These are phyloP conservation scores for Aspergillus phoenicis DNA, from an alignment of 2,329 filamentous ascomycete genomes.

Conservation along the genomic window DNA sequence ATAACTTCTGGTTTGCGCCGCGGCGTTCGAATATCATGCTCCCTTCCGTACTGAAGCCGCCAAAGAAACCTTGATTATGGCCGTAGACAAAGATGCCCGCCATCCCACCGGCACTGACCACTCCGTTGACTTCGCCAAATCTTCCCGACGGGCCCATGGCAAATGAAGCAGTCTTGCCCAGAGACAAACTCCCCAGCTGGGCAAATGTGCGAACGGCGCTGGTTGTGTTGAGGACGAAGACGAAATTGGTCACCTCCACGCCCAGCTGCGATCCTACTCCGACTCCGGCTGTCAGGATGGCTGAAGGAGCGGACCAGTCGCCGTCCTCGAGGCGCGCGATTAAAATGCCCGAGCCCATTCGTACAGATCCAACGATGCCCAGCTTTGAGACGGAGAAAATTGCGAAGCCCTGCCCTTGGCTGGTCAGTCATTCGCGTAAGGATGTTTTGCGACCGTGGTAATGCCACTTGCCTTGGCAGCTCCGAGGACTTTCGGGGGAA, in stretches of 20 bases:
- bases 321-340: constrained; percentile 50
- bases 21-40: constrained; percentile 86
- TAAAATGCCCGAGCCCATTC: constrained; percentile 51
- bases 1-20: constrained; percentile 93
- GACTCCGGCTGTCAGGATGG: constrained; percentile 46
- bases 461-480: constrained; percentile 74
- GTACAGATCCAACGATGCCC: constrained; percentile 49
- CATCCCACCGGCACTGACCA: constrained; percentile 80
- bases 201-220: constrained; percentile 87
- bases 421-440: neutral
- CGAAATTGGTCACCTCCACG: constrained; percentile 64
- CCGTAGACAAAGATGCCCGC: constrained; percentile 92
- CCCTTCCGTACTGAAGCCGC: constrained; percentile 88
- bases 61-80: constrained; percentile 95
- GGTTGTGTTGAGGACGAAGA: constrained; percentile 93
- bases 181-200: constrained; percentile 81
- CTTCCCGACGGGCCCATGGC: constrained; percentile 89
- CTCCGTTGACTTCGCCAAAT: constrained; percentile 90
- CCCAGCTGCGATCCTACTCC: constrained; percentile 51
- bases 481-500: constrained; percentile 80
- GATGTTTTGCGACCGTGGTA: neutral
- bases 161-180: constrained; percentile 91
- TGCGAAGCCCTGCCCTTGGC: constrained; percentile 44
- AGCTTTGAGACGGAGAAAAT: constrained; percentile 50
- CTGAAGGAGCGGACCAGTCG: constrained; percentile 51